These are phyloP conservation scores for Furcasterigmium sp. DNA, from an alignment of 2,329 filamentous ascomycete genomes.

Conservation along the genomic window DNA sequence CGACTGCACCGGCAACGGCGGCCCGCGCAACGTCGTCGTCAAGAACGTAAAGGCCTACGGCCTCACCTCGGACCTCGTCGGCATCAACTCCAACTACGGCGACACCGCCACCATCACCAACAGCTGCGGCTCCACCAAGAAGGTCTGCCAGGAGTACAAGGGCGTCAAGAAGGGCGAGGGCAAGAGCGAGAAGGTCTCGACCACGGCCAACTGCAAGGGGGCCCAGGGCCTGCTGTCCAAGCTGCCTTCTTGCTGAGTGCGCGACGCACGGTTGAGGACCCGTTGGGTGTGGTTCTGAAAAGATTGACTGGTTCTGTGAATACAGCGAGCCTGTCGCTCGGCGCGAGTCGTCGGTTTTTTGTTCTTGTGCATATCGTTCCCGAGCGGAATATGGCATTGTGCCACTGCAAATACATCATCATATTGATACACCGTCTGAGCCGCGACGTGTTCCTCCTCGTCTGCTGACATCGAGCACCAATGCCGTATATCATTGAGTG, in stretches of 20 bases:
- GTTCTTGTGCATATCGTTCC: no score
- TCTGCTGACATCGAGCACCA: no score
- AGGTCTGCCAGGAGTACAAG: slow-evolving; percentile 13
- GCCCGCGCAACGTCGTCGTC: slow-evolving; percentile 11
- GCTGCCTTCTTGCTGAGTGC: slow-evolving; percentile 1
- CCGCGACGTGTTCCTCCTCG: no score
- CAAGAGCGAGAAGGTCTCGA: slow-evolving; percentile 6
- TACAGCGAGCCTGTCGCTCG: no score
- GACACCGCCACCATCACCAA: slow-evolving; percentile 12
- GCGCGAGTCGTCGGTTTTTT: no score
- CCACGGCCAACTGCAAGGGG: slow-evolving; percentile 7
- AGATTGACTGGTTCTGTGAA: no score
- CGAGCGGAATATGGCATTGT: no score
- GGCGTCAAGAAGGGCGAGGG: slow-evolving; percentile 11
- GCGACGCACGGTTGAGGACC: no score
- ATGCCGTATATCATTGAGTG: no score
- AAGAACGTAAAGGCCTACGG: slow-evolving; percentile 18
- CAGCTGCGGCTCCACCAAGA: slow-evolving; percentile 12
- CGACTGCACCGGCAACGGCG: slow-evolving; percentile 34
- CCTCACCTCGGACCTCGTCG: slow-evolving; percentile 4
- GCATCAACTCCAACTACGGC: slow-evolving; percentile 14
- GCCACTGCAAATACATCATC: no score
- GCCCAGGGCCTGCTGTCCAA: slow-evolving; percentile 2
- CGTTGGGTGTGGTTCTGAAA: no score
- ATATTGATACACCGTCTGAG: no score